Evolutionary conservation across 1,284 basidiomycete species (phyloP).

Genomic region (Ganoderma boninense): DNA sequence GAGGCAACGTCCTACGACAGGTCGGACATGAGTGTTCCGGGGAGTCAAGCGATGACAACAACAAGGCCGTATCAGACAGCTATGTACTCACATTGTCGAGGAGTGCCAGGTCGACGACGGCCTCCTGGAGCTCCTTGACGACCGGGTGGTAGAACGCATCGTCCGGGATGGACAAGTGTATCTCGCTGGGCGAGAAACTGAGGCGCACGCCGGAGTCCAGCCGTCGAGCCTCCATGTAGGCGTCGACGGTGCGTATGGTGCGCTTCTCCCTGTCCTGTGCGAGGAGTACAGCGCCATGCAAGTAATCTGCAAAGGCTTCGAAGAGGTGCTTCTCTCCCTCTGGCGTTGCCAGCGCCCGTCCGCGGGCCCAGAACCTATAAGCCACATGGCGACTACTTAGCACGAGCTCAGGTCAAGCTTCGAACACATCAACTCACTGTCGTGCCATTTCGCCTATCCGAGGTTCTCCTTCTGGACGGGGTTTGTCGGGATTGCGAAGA

Average conservation of each 20-base stretch:
- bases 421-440: not conserved
- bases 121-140: not conserved
- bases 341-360: constrained; percentile 22
- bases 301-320: constrained; percentile 35
- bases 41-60: no score
- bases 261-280: constrained; percentile 39
- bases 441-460: not conserved
- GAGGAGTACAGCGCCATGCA: constrained; percentile 42
- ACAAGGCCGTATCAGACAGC: no score
- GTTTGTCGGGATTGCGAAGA: not conserved
- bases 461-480: not conserved
- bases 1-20: constrained; percentile 40
- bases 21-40: no score
- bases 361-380: constrained; percentile 31
- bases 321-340: constrained; percentile 33
- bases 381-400: not conserved
- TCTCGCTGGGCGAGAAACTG: constrained; percentile 44
- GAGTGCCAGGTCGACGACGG: not conserved
- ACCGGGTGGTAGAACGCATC: not conserved
- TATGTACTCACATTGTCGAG: not conserved
- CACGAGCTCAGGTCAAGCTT: not conserved
- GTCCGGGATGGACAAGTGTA: constrained; percentile 26
- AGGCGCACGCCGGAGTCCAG: constrained; percentile 44
- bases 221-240: constrained; percentile 43
- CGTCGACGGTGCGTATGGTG: constrained; percentile 39